Evolutionary conservation across 2,329 filamentous ascomycete genomes (phyloP), one percentile per base, ranked within the genome.

Genomic region (Colletotrichum lindemuthianum): DNA sequence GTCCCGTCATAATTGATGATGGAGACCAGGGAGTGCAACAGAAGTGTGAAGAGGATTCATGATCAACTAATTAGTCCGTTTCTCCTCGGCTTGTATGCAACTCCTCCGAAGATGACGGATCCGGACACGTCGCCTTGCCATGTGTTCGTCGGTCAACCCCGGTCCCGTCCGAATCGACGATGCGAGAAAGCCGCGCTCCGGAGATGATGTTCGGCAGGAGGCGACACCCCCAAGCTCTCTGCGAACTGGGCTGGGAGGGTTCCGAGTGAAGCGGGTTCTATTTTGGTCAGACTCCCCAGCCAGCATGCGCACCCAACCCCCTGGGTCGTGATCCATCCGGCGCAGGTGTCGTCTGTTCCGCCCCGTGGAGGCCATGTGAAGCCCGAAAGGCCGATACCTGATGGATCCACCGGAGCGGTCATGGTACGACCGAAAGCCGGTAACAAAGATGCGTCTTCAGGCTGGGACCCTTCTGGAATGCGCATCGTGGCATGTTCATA

Each of bases 211-310:
- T 55, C 32, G 33, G 55, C 44, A 53, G 24, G 24, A 24, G 24
- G 24, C 24, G 24, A 24, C 24, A 24, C 24, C 48, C 49, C 37
- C 15, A 33, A 47, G 33, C 43, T 45, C 47, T 40, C n/a, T 44
- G 59, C 48, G 39, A 51, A 43, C 50, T 55, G 51, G 37, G 52
- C 45, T 32, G n/a, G 24, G 24, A 24, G 24, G 24, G 13, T 55
- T 39, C 60, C 54, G 60, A 55, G 50, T 37, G 53, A 34, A 55
- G 59, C 49, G 47, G 59, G 59, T 55, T 63, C 55, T 68, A 58
- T 65, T 65, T 58, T 65, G 55, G 63, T 60, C 24, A 4, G 41
- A 8, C 43, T 60, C 39, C 33, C 24, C 47, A 47, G 13, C 32
- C 43, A 45, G 32, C 32, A 33, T 51, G 24, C 33, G 49, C 40